Percentiles rank a stretch among this genome's conserved stretches.
Evolutionary conservation across 805 yeast genomes (phyloP).

Genomic region (Cyberlindnera nakhonratchasimensis): DNA sequence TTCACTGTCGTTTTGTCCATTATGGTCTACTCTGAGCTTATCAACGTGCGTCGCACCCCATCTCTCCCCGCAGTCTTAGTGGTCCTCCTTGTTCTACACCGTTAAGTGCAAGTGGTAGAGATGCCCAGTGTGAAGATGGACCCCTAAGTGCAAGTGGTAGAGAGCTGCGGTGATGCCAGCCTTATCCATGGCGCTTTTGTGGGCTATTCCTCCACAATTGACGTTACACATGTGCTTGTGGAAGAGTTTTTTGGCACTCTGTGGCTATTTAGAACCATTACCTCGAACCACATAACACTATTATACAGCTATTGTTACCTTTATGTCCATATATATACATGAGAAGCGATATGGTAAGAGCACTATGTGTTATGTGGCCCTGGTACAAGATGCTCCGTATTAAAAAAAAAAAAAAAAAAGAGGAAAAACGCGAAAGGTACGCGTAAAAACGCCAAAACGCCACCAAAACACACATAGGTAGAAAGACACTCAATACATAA

Average conservation of each 20-base stretch:
- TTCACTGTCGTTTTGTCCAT: not conserved
- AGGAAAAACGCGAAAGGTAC: not conserved
- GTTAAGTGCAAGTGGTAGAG: conserved; percentile 19
- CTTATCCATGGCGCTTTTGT: no score
- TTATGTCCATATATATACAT: not conserved
- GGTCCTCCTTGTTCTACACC: conserved; percentile 7
- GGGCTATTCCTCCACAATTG: no score
- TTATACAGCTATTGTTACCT: no score
- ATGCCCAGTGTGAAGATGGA: not conserved
- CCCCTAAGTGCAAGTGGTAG: conserved; percentile 6
- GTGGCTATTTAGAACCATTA: no score
- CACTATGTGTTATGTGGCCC: not conserved
- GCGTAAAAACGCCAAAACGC: conserved; percentile 4
- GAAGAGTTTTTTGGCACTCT: no score
- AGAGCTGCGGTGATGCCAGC: no score
- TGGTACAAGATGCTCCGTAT: not conserved
- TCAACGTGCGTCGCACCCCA: conserved; percentile 4
- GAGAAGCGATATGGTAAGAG: no score
- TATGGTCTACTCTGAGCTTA: not conserved
- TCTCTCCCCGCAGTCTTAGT: not conserved
- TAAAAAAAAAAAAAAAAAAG: no score
- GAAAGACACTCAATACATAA: no score
- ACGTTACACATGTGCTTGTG: no score
- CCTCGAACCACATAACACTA: no score
- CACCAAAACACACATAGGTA: conserved; percentile 4